A percentile compares a stretch with the other conserved stretches of the same genome.
phyloP scores from a whole-genome alignment of 202 grass and related monocot genomes.

The Eragrostis tef region DNA sequence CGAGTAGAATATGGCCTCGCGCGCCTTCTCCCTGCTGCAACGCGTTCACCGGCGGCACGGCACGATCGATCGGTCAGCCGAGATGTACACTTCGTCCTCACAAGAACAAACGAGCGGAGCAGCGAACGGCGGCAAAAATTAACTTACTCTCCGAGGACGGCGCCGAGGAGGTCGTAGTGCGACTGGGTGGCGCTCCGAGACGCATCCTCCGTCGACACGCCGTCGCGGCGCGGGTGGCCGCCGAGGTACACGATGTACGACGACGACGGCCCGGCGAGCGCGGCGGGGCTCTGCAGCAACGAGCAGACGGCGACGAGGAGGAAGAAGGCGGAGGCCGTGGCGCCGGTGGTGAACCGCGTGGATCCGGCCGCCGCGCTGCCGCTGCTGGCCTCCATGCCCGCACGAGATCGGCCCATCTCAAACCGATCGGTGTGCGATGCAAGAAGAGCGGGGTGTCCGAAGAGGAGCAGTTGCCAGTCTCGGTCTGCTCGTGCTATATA shows the following conservation, averaged over 20 bases:
- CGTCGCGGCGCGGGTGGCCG: conserved; percentile 19
- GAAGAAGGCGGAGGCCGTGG: not conserved
- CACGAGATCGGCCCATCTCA: not conserved
- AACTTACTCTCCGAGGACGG: conserved; percentile 65
- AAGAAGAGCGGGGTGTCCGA: not conserved
- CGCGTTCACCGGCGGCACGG: too few relatives aligned
- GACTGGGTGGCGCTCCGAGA: conserved; percentile 42
- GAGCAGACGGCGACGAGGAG: conserved; percentile 13
- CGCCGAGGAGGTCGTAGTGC: conserved; percentile 70
- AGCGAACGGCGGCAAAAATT: not conserved
- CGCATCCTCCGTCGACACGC: conserved; percentile 36
- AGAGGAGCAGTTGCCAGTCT: not conserved
- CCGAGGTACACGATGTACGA: conserved; percentile 89
- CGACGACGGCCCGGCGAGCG: conserved; percentile 38
- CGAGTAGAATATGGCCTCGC: conserved; percentile 83
- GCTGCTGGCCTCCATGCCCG: conserved; percentile 1
- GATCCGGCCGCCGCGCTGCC: not conserved
- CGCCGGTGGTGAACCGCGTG: not conserved
- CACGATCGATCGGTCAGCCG: not conserved
- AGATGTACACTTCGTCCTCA: not conserved
- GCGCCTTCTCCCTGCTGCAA: conserved; percentile 59
- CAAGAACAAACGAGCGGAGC: not conserved
- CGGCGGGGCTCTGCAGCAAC: conserved; percentile 25
- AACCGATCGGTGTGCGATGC: not conserved
- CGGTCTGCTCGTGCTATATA: not conserved